These are phyloP conservation scores for Teratosphaeria pseudoeucalypti DNA, from an alignment of 2,329 filamentous ascomycete species.

Conservation along the genomic window DNA sequence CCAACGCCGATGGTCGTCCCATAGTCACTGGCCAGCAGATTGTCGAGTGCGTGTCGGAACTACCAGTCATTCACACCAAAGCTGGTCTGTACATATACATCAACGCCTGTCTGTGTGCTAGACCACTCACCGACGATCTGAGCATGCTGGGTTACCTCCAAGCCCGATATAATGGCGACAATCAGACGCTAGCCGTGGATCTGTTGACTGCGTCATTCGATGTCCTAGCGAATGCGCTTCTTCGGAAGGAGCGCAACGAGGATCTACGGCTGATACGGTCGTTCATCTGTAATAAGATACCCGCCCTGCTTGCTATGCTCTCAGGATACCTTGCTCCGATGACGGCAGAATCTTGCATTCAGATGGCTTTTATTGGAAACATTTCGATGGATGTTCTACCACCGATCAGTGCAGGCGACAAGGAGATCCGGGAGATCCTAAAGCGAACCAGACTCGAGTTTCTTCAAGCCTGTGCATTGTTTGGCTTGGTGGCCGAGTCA, in stretches of 20 bases:
- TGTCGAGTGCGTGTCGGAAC: slow-evolving; percentile 36
- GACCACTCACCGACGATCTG: slow-evolving; percentile 73
- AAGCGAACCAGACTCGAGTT: slow-evolving; percentile 70
- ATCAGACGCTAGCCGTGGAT: slow-evolving; percentile 67
- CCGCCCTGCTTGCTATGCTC: slow-evolving; percentile 49
- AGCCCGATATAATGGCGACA: slow-evolving; percentile 75
- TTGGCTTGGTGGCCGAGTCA: slow-evolving; percentile 68
- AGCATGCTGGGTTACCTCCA: slow-evolving; percentile 70
- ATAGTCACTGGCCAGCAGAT: slow-evolving; percentile 51
- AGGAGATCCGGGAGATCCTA: slow-evolving; percentile 45
- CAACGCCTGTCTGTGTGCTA: slow-evolving; percentile 68
- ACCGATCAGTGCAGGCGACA: slow-evolving; percentile 50
- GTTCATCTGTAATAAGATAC: slow-evolving; percentile 70
- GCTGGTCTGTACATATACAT: slow-evolving; percentile 79
- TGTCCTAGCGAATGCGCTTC: slow-evolving; percentile 74
- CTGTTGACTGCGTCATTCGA: slow-evolving; percentile 85
- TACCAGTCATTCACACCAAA: slow-evolving; percentile 63
- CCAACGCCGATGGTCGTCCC: slow-evolving; percentile 52
- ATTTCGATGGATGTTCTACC: slow-evolving; percentile 58
- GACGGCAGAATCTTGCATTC: slow-evolving; percentile 54
- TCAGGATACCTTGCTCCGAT: slow-evolving; percentile 48
- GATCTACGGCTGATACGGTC: slow-evolving; percentile 40
- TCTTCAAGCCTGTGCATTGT: slow-evolving; percentile 79
- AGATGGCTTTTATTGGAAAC: slow-evolving; percentile 49
- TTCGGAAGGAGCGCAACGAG: slow-evolving; percentile 26